Evolutionary conservation across 129 eudicot species (phyloP).

Genomic region (Solidago caesia): DNA sequence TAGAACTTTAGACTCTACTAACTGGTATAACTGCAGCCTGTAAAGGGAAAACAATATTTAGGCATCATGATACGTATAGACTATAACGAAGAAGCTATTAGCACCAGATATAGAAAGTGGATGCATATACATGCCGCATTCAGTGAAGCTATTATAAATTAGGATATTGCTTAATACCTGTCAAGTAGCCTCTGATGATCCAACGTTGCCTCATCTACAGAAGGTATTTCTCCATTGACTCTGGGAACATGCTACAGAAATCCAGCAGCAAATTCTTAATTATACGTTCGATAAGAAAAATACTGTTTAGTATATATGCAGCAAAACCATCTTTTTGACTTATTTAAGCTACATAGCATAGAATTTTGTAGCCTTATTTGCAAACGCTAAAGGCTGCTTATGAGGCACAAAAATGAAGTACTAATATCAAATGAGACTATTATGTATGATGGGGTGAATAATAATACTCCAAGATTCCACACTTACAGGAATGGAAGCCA

Average conservation of each 20-base stretch:
- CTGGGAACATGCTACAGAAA: conserved; percentile 79
- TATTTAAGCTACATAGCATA: background rate
- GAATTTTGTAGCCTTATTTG: conserved; percentile 5
- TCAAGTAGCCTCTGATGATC: conserved; percentile 87
- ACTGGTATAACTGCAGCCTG: conserved; percentile 79
- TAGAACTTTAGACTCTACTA: conserved; percentile 77
- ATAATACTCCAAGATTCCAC: conserved; percentile 18
- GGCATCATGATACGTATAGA: conserved; percentile 9
- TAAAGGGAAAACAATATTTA: conserved; percentile 4
- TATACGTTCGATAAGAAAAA: background rate
- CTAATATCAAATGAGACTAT: background rate
- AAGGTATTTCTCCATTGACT: conserved; percentile 88
- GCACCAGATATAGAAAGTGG: background rate
- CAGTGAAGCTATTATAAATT: background rate
- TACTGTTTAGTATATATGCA: conserved; percentile 8
- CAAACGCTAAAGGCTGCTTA: no score
- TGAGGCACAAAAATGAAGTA: background rate
- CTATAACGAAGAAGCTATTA: background rate
- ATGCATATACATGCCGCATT: background rate
- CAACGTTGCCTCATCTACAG: conserved; percentile 75
- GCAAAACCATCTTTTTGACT: conserved; percentile 12
- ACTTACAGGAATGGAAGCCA: conserved; percentile 86
- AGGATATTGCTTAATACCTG: conserved; percentile 45
- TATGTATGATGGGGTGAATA: background rate
- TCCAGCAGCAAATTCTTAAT: conserved; percentile 14